These are phyloP conservation scores for Peronospora belbahrii DNA, from an alignment of 352 stramenopile genomes.

Conservation along the genomic window DNA sequence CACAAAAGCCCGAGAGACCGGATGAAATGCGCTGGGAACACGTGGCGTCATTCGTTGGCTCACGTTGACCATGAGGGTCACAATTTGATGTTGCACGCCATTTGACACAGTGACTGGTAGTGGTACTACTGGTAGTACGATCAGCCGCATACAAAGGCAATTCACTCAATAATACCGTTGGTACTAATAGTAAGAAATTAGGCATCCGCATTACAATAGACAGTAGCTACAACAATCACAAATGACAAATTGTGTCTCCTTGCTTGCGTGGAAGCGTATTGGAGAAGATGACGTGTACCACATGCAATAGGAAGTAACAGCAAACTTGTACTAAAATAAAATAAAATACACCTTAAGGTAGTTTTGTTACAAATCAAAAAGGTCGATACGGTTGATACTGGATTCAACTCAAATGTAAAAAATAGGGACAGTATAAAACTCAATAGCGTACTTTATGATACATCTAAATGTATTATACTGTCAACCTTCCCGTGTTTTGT, in stretches of 20 bases:
- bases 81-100: slow-evolving; percentile 66
- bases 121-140: slow-evolving; percentile 10
- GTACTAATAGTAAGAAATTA: slow-evolving; percentile 4
- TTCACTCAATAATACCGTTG: neutral
- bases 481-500: too few species aligned
- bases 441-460: too few species aligned
- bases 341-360: too few species aligned
- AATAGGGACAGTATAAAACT: too few species aligned
- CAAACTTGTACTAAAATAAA: too few species aligned
- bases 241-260: too few species aligned
- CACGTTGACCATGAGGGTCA: slow-evolving; percentile 58
- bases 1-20: slow-evolving; percentile 60
- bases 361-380: too few species aligned
- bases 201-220: slow-evolving; percentile 9
- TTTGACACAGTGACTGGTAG: slow-evolving; percentile 60
- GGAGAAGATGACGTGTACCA: neutral
- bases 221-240: neutral
- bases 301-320: too few species aligned
- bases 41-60: slow-evolving; percentile 51
- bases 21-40: slow-evolving; percentile 43
- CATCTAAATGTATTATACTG: too few species aligned
- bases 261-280: neutral
- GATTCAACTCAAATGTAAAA: too few species aligned
- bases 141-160: neutral
- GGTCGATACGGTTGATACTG: too few species aligned